These are phyloP conservation scores for Phytophthora hybrid DNA, from an alignment of 352 stramenopile genomes.

Conservation along the genomic window DNA sequence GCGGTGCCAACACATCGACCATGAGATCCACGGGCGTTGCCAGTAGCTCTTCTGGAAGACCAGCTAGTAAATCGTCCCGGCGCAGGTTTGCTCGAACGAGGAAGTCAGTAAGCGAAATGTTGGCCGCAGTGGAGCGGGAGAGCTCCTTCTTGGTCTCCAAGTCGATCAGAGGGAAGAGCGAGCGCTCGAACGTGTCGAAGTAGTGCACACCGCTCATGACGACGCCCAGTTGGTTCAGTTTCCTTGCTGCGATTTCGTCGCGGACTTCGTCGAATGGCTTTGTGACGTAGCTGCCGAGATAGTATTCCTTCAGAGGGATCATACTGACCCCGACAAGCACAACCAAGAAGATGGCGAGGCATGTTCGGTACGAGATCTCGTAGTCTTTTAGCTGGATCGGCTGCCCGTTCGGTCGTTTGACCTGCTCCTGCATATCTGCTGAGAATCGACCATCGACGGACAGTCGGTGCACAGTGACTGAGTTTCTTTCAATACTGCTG, in stretches of 20 bases:
- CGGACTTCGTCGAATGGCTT: constrained; percentile 52
- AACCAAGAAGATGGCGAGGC: constrained; percentile 28
- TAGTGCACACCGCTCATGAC: constrained; percentile 47
- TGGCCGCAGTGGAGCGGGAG: constrained; percentile 15
- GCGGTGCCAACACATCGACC: constrained; percentile 44
- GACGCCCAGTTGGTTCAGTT: constrained; percentile 41
- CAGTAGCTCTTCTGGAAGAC: constrained; percentile 32
- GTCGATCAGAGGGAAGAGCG: constrained; percentile 38
- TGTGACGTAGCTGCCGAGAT: constrained; percentile 51
- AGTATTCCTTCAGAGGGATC: constrained; percentile 52
- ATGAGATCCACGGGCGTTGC: constrained; percentile 38
- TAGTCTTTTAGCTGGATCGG: constrained; percentile 21
- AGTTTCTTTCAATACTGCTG: neutral
- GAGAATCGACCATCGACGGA: constrained; percentile 19
- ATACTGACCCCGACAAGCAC: constrained; percentile 31
- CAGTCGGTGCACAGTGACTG: constrained; percentile 9
- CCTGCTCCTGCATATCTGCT: neutral
- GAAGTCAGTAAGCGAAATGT: constrained; percentile 39
- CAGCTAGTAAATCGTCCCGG: constrained; percentile 34
- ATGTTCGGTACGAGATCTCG: constrained; percentile 35
- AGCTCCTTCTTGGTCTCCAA: constrained; percentile 23
- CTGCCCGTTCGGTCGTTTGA: neutral
- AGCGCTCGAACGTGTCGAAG: constrained; percentile 45
- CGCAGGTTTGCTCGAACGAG: constrained; percentile 44
- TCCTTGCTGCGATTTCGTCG: constrained; percentile 41